These are phyloP conservation scores for Cryptococcus neoformans DNA, from an alignment of 1,284 basidiomycete genomes.

Conservation along the genomic window DNA sequence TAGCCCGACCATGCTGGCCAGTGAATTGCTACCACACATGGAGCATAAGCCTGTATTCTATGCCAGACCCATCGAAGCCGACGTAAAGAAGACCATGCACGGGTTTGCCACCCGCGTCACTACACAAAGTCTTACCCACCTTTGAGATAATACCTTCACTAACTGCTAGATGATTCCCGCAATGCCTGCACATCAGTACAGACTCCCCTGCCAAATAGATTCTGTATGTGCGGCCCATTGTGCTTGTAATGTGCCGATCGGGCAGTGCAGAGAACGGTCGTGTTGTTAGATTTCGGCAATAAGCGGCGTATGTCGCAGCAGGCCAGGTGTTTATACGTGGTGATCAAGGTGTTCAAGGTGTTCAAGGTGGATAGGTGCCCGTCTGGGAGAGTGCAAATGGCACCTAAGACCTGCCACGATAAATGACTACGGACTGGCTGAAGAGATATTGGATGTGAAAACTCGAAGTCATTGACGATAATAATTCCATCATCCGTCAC, in stretches of 20 bases:
- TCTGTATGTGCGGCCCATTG: conserved; percentile 53
- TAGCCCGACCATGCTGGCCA: conserved; percentile 92
- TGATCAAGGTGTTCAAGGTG: too few relatives aligned
- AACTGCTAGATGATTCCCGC: conserved; percentile 90
- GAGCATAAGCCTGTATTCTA: neutral
- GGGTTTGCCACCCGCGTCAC: conserved; percentile 7
- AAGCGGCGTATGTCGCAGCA: too few relatives aligned
- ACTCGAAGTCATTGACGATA: too few relatives aligned
- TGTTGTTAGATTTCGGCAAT: too few relatives aligned
- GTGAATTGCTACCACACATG: conserved; percentile 68
- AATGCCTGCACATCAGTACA: conserved; percentile 86
- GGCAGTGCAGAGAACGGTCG: too few relatives aligned
- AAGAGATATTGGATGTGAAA: too few relatives aligned
- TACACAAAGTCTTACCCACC: conserved; percentile 54
- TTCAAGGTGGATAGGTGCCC: too few relatives aligned
- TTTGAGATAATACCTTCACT: conserved; percentile 88
- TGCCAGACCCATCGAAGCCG: neutral
- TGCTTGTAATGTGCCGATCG: too few relatives aligned
- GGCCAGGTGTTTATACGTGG: neutral
- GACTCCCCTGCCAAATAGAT: conserved; percentile 76
- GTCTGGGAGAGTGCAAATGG: too few relatives aligned
- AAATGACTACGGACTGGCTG: too few relatives aligned
- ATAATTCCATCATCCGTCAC: too few relatives aligned
- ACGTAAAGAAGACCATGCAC: neutral
- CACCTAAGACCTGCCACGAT: too few relatives aligned